Conservation (phyloP, 2,329 filamentous ascomycete species). For the Rutstroemia sp. region DNA sequence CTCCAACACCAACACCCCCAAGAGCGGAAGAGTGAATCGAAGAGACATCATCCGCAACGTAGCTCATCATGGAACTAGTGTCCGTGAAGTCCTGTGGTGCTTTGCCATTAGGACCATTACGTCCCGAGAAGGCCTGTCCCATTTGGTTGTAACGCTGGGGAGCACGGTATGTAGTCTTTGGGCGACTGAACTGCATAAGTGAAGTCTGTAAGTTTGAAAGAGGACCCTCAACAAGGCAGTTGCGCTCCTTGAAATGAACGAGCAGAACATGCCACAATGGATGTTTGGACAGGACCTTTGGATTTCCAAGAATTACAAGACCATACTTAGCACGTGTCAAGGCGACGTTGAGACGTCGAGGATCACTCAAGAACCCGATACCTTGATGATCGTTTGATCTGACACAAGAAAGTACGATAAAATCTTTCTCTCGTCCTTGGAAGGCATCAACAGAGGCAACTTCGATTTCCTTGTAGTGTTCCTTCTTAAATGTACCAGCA, state of each 20-base stretch:
- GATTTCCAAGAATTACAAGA: constrained; percentile 92
- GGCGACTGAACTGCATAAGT: constrained; percentile 87
- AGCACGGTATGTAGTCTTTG: constrained; percentile 84
- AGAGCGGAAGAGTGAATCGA: constrained; percentile 90
- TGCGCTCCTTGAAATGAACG: constrained; percentile 92
- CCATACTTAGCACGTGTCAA: constrained; percentile 96
- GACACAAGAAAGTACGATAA: constrained; percentile 95
- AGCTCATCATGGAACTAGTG: constrained; percentile 83
- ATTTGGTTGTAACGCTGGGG: constrained; percentile 83
- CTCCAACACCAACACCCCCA: constrained; percentile 70
- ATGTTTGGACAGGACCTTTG: constrained; percentile 95
- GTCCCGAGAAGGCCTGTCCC: constrained; percentile 34
- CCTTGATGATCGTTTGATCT: constrained; percentile 98
- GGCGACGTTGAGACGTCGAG: constrained; percentile 92
- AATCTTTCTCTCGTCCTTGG: constrained; percentile 98
- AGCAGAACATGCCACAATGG: constrained; percentile 95
- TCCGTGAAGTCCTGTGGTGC: constrained; percentile 40
- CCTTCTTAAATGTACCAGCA: constrained; percentile 94
- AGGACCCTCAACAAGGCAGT: constrained; percentile 92
- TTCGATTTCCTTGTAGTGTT: constrained; percentile 96
- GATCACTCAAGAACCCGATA: constrained; percentile 97
- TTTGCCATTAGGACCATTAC: constrained; percentile 24
- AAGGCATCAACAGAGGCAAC: constrained; percentile 98
- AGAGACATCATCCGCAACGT: constrained; percentile 94
- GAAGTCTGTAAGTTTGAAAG: constrained; percentile 94